Evolutionary conservation across 805 yeast genomes (phyloP), one percentile per base, ranked within the genome.

Genomic region (Wickerhamiella hasegawae): DNA sequence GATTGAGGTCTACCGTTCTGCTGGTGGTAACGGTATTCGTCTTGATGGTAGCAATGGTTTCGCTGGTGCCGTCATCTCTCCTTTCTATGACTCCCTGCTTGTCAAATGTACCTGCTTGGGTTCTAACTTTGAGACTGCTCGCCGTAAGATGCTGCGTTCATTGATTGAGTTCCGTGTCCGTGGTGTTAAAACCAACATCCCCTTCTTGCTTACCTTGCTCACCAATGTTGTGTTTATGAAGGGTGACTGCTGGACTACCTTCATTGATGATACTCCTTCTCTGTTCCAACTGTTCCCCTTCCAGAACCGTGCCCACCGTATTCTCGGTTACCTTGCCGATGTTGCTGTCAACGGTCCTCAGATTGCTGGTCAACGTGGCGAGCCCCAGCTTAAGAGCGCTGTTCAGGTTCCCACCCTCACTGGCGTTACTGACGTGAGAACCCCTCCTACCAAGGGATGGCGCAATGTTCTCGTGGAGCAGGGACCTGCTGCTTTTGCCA

Each of bases 21-120:
- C 97, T 17, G 98, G 98, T 62, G 99, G 99, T 68, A 90, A 90
- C 55, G 99, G 99, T 59, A 96, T 90, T 32, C 76, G 99, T 65
- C 69, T 90, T 48, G 98, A 87, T 53, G 98, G 98, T 65, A 97
- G 97, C 63, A 87, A 87, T 57, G 96, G 95, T 3, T 87, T 83
- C 58, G 93, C 94, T 10, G 98, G 98, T 45, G 80, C 96, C 17
- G 75, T 90, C 46, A 90, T 87, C 47, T 77, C 94, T 23, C 98
- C 98, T 28, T 94, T 83, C 62, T 87, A 87, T 63, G 98, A 87
- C 62, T 85, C 96, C 25, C 80, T 87, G 95, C 71, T 87, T 69
- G 98, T 87, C 45, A 87, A 87, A 62, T 87, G 98, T 60, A 73
- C 94, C 24, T 83, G 96, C 54, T 75, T 93, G n/a, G 98, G 97